Base-by-base conservation (phyloP, 1,139 yeast species). In the Starmera stellimalicola region DNA sequence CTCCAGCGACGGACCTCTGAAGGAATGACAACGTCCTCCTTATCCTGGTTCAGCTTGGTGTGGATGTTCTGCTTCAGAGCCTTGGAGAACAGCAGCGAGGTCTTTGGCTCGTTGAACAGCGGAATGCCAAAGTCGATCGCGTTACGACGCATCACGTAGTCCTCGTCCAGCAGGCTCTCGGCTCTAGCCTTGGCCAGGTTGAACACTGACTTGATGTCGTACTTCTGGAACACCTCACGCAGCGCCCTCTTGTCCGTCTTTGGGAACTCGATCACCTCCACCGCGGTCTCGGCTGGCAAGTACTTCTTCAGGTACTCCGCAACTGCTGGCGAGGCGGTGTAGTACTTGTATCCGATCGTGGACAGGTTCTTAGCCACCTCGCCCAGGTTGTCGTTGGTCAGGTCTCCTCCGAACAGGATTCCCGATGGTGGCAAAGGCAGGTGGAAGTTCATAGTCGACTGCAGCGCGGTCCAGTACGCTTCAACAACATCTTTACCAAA, bases 81-180 rank as follows among this genome's bases (percentile, higher is more conserved):
- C 54, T 77, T 67, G 17, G 97, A 88, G 60, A 93, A 91, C 48
- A 93, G 66, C 50, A 77, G 59, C 4, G 96, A 80, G 22, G 98
- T 91, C 57, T 85, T 78, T 45, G 97, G 95, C 63, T 91, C 98
- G 55, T 91, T 91, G 67, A 91, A 88, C 57, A 91, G 69, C 32
- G 98, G 96, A 51, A 91, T 81, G 39, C 84, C 97, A 58, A 93
- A 91, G 61, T 91, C 99, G 63, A 91, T 93, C 34, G 98, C 97
- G 58, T 88, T 91, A 68, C 99, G 80, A 70, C 99, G 80, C 97
- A 91, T 91, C 36, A 88, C 81, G 57, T 91, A 91, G 62, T 91
- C 97, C 59, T 82, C 80, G 52, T 91, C 97, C 43, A 76, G 63
- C 46, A 84, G 70, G 44, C 70, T 64, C 53, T 83, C 93, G 26